Evolutionary conservation across 1,139 yeast species (phyloP).

Genomic region (Yamadazyma trypodendri): DNA sequence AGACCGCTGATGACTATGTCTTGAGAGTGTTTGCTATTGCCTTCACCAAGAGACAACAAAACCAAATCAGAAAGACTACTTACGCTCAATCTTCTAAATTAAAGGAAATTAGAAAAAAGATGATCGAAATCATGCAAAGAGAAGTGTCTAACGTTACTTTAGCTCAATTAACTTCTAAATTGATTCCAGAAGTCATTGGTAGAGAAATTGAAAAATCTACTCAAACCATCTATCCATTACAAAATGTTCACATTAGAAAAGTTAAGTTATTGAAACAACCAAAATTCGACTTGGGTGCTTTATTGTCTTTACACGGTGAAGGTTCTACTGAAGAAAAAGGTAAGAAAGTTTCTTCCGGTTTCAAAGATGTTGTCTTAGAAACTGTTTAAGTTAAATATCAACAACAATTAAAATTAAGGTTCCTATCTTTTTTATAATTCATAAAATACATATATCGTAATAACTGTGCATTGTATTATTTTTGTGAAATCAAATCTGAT

Average conservation of each 20-base stretch:
- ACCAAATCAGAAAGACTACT: conserved; percentile 51
- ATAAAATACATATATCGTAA: conserved; percentile 15
- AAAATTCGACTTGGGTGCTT: conserved; percentile 53
- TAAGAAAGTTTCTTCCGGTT: conserved; percentile 47
- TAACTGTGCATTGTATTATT: conserved; percentile 1
- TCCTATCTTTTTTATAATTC: conserved; percentile 8
- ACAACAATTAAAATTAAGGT: conserved; percentile 1
- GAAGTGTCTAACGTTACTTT: conserved; percentile 51
- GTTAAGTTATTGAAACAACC: conserved; percentile 54
- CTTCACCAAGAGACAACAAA: conserved; percentile 53
- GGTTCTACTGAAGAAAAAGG: conserved; percentile 52
- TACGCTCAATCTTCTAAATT: conserved; percentile 52
- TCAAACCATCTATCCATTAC: conserved; percentile 51
- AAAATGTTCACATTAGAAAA: conserved; percentile 53
- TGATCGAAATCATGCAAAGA: conserved; percentile 53
- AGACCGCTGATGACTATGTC: conserved; percentile 51
- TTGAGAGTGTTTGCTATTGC: conserved; percentile 53
- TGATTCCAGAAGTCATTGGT: conserved; percentile 53
- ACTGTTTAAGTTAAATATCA: conserved; percentile 27
- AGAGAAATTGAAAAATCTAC: conserved; percentile 55
- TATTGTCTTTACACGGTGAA: conserved; percentile 53
- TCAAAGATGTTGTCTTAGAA: conserved; percentile 55
- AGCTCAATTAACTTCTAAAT: conserved; percentile 51
- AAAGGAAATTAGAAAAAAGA: conserved; percentile 52
- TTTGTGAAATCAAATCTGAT: no score